Percentiles rank a stretch among this genome's conserved stretches.
Evolutionary conservation across 768 basidiomycete genomes (phyloP).

Genomic region (Tricholomella constricta): DNA sequence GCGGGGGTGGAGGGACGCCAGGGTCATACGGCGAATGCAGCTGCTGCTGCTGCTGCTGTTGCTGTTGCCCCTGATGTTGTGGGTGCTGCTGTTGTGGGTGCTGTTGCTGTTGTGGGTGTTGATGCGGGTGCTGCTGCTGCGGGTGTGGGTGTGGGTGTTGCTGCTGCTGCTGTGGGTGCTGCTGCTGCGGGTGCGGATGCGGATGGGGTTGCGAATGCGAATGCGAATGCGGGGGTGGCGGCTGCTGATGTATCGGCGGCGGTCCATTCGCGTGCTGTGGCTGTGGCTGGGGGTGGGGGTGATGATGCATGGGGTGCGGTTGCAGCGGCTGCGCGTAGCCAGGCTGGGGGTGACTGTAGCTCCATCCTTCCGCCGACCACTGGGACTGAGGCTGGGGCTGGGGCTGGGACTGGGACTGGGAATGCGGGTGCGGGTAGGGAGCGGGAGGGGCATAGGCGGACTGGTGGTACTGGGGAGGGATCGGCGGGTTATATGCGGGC

Average conservation of each 20-base stretch:
- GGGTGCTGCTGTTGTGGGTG: slow-evolving; percentile 12
- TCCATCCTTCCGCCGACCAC: too few relatives aligned
- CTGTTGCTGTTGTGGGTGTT: slow-evolving; percentile 4
- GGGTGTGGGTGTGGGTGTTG: slow-evolving; percentile 11
- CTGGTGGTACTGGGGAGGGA: not conserved
- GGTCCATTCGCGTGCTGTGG: too few relatives aligned
- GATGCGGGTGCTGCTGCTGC: slow-evolving; percentile 17
- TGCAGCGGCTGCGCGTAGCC: too few relatives aligned
- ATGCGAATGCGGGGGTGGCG: slow-evolving; percentile 35
- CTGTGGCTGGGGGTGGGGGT: too few relatives aligned
- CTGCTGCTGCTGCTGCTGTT: slow-evolving; percentile 3
- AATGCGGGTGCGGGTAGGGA: slow-evolving; percentile 1
- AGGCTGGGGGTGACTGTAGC: too few relatives aligned
- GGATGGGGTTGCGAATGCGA: slow-evolving; percentile 7
- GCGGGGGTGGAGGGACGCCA: slow-evolving; percentile 9
- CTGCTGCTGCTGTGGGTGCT: slow-evolving; percentile 9
- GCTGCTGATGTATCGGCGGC: slow-evolving; percentile 16
- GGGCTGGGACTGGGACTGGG: not conserved
- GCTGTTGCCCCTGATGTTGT: slow-evolving; percentile 9
- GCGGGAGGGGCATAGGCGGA: not conserved
- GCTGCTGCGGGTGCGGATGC: not conserved
- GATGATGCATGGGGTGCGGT: too few relatives aligned
- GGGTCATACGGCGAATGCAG: slow-evolving; percentile 1
- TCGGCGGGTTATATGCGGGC: slow-evolving; percentile 4
- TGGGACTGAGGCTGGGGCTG: too few relatives aligned